Conservation (phyloP, 2,329 filamentous ascomycete species). For the Calonectria hawksworthii region DNA sequence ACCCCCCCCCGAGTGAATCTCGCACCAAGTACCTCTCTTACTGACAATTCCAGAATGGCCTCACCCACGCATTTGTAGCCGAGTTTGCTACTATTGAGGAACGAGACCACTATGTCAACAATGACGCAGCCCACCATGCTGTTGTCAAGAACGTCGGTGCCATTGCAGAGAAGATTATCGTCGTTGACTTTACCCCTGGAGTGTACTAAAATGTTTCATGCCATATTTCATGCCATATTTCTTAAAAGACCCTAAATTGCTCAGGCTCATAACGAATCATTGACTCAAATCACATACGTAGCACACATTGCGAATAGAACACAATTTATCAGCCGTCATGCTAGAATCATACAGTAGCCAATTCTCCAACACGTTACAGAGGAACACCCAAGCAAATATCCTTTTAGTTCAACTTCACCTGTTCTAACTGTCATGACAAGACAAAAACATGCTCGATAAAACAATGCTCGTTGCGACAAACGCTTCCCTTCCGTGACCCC, state of each 20-base stretch:
- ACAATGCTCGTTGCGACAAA: slow-evolving; percentile 20
- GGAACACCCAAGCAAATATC: not conserved
- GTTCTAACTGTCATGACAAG: not conserved
- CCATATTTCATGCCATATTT: no score
- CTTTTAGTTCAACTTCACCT: not conserved
- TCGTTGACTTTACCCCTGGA: slow-evolving; percentile 66
- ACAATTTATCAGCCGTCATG: not conserved
- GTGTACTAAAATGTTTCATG: not conserved
- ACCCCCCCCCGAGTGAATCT: not conserved
- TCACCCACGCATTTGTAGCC: slow-evolving; percentile 76
- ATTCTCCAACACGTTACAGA: not conserved
- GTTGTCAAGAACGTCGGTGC: slow-evolving; percentile 58
- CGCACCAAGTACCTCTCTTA: no score
- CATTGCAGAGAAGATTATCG: slow-evolving; percentile 65
- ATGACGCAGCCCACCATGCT: slow-evolving; percentile 74
- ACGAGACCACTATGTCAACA: slow-evolving; percentile 75
- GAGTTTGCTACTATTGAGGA: slow-evolving; percentile 76
- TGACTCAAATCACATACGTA: not conserved
- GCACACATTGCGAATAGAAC: not conserved
- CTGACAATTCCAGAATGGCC: slow-evolving; percentile 61
- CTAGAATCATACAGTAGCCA: not conserved
- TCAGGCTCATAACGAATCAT: not conserved
- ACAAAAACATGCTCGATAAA: slow-evolving; percentile 19
- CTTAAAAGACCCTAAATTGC: not conserved
- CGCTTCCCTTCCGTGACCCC: not conserved